These are phyloP conservation scores for Colletotrichum spinosum DNA, from an alignment of 2,329 filamentous ascomycete genomes.

Conservation along the genomic window DNA sequence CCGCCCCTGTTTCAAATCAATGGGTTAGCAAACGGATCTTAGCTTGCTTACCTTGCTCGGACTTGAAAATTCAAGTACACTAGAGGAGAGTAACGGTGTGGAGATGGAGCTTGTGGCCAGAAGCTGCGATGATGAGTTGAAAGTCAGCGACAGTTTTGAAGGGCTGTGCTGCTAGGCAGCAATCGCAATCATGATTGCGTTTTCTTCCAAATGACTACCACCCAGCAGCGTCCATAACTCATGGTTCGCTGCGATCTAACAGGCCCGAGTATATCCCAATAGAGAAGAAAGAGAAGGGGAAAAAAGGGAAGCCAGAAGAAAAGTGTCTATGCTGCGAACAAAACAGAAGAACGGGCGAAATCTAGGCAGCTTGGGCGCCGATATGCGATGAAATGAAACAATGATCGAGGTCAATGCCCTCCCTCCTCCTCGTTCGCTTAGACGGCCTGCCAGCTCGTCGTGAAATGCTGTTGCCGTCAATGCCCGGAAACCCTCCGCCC, in stretches of 20 bases:
- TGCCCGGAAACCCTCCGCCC: background rate
- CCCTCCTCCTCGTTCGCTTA: conserved; percentile 1
- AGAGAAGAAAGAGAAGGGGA: background rate
- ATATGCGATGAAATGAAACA: conserved; percentile 12
- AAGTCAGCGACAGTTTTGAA: background rate
- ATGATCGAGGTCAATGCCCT: background rate
- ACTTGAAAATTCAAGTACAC: too few species aligned
- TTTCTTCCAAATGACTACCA: conserved; percentile 11
- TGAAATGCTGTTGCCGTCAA: conserved; percentile 22
- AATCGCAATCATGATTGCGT: conserved; percentile 15
- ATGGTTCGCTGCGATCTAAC: conserved; percentile 14
- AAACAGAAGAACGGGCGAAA: conserved; percentile 1
- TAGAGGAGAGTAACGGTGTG: background rate
- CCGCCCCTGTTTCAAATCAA: conserved; percentile 9
- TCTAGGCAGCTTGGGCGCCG: background rate
- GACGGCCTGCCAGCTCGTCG: conserved; percentile 5
- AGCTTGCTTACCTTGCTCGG: conserved; percentile 1
- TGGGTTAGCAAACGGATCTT: background rate
- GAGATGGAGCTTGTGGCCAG: too few species aligned
- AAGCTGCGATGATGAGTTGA: background rate
- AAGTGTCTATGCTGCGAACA: conserved; percentile 8
- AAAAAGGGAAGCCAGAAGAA: background rate
- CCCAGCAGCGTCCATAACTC: conserved; percentile 13
- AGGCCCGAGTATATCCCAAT: background rate
- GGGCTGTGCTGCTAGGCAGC: conserved; percentile 12